Base-by-base conservation (phyloP, 331 rosid species). In the Malus hybrid region DNA sequence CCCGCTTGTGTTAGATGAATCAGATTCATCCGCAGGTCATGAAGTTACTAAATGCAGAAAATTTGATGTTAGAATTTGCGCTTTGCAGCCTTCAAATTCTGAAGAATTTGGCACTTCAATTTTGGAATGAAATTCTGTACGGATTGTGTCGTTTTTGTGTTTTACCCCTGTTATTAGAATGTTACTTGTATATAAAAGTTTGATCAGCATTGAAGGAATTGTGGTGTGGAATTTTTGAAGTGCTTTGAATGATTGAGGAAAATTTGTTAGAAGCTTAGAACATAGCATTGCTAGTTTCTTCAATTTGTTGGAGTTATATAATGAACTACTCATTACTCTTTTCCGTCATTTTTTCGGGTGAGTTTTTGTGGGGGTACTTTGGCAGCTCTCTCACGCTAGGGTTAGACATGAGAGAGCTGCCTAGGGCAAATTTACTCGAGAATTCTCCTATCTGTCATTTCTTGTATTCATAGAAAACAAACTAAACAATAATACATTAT, bases 11-110 rank as follows among this genome's bases (percentile, higher is more conserved):
- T 52, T 88, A 32, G 86, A 83, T 20, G 81, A 67, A 65, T 42
- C 81, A 54, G 85, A 83, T 74, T 83, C 92, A 32, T 80, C 89
- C 71, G 70, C 81, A 28, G 82, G 74, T 73, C 72, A 52, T 12
- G 81, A 82, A 70, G 39, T 65, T 70, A 73, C 89, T 6, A 82
- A 3, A 76, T 68, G 60, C 62, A 81, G 80, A 29, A 85, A 86
- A 75, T 93, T 88, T 73, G 85, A 88, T 46, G 88, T 93, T 56
- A 86, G 80, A 78, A 88, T 93, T 68, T 86, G 93, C 31, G 81
- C 97, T 20, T 85, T 93, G 29, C 96, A 91, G 36, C 98, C 98
- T 71, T 88, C 90, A 6, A 91, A 96, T 68, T 91, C 94, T 24
- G 90, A 85, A 66, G 95, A 83, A 84, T 77, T 78, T 54, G 85